Conservation (phyloP, 1,139 yeast species). For the Debaryomyces nepalensis region DNA sequence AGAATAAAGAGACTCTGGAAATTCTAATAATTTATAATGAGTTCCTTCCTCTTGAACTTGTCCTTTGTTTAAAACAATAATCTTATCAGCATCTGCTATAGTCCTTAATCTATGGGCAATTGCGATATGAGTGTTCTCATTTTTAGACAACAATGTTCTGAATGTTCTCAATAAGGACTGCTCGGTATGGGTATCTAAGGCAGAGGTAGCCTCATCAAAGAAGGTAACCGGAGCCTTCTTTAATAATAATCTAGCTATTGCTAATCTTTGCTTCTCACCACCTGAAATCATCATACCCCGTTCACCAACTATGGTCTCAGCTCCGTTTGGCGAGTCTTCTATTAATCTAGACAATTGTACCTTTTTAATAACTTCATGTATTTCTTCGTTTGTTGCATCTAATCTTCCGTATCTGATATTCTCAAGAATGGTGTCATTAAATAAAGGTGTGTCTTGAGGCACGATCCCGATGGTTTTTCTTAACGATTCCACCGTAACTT, state of each 20-base stretch:
- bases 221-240: conserved; percentile 89
- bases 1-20: conserved; percentile 64
- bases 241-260: conserved; percentile 84
- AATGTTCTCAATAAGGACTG: conserved; percentile 79
- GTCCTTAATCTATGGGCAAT: conserved; percentile 95
- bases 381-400: conserved; percentile 74
- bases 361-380: conserved; percentile 60
- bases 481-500: conserved; percentile 75
- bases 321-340: conserved; percentile 78
- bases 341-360: conserved; percentile 74
- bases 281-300: conserved; percentile 98
- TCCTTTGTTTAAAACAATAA: conserved; percentile 84
- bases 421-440: conserved; percentile 87
- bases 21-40: conserved; percentile 62
- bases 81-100: conserved; percentile 92
- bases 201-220: conserved; percentile 97
- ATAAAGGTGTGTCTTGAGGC: conserved; percentile 96
- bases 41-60: conserved; percentile 85
- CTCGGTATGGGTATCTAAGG: conserved; percentile 95
- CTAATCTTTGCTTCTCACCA: conserved; percentile 95
- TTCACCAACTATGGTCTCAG: conserved; percentile 92
- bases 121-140: conserved; percentile 74
- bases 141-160: conserved; percentile 59
- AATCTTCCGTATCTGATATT: conserved; percentile 88
- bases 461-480: conserved; percentile 85